Evolutionary conservation across 129 eudicot genomes (phyloP).

Genomic region (Arctium minus): DNA sequence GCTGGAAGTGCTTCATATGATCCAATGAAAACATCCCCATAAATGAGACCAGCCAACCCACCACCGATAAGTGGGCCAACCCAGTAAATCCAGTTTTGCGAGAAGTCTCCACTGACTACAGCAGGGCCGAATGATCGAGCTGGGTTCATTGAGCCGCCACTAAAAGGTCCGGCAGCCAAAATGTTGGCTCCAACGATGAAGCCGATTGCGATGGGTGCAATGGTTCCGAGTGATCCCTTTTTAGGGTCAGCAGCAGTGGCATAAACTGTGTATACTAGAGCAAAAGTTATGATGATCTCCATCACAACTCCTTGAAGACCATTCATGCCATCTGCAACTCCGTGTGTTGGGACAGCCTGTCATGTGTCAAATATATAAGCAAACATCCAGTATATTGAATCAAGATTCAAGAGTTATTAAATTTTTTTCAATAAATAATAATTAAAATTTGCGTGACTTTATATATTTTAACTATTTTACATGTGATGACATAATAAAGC

Average conservation of each 20-base stretch:
- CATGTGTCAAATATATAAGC: not conserved
- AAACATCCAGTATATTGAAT: not conserved
- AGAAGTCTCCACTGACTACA: constrained; percentile 48
- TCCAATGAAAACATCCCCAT: constrained; percentile 53
- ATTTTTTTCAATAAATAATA: not conserved
- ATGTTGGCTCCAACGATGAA: constrained; percentile 76
- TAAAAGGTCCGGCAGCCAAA: constrained; percentile 67
- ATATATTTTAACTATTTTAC: not conserved
- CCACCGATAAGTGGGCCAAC: constrained; percentile 75
- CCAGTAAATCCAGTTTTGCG: constrained; percentile 61
- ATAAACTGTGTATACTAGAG: constrained; percentile 55
- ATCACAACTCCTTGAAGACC: constrained; percentile 51
- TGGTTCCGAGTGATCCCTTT: constrained; percentile 56
- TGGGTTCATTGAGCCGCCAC: constrained; percentile 82
- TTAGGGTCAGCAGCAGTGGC: constrained; percentile 74
- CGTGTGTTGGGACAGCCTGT: constrained; percentile 62
- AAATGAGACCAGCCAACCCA: constrained; percentile 58
- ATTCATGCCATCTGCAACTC: constrained; percentile 47
- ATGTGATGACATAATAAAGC: not conserved
- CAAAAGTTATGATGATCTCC: constrained; percentile 61
- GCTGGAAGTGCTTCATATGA: constrained; percentile 44
- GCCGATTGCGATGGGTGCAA: constrained; percentile 63
- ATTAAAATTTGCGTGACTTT: not conserved
- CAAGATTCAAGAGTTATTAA: not conserved
- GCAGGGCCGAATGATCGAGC: constrained; percentile 75